Evolutionary conservation across 257 asterid genomes (phyloP).

Genomic region (Thymus mandschuricus): DNA sequence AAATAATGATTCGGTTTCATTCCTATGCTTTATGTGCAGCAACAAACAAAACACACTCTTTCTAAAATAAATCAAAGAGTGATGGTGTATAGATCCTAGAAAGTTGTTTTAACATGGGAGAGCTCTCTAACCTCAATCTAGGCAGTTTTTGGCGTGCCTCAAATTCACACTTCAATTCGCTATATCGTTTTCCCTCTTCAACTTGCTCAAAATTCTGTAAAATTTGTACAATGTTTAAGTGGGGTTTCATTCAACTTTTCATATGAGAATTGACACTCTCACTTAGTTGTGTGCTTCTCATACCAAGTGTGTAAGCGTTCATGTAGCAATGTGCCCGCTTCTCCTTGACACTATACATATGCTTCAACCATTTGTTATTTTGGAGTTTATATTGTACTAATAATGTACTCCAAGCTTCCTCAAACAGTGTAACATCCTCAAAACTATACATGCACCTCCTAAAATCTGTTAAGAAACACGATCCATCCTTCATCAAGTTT

Average conservation of each 20-base stretch:
- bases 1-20: neutral
- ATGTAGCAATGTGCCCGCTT: neutral
- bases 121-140: too few relatives aligned
- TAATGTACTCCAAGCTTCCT: neutral
- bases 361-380: neutral
- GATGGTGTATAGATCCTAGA: too few relatives aligned
- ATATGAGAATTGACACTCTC: neutral
- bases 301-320: neutral
- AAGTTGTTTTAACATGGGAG: too few relatives aligned
- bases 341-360: neutral
- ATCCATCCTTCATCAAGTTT: constrained; percentile 4
- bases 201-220: too few relatives aligned
- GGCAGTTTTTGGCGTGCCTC: too few relatives aligned
- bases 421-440: neutral
- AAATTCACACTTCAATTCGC: too few relatives aligned
- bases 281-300: neutral
- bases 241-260: neutral
- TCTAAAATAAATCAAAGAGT: too few relatives aligned
- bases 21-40: neutral
- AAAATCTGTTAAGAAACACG: constrained; percentile 4
- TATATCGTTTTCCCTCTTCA: too few relatives aligned
- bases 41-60: too few relatives aligned
- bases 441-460: constrained; percentile 2
- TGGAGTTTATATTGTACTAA: neutral
- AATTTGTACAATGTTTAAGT: neutral